These are phyloP conservation scores for Didymella sp. DNA, from an alignment of 2,329 filamentous ascomycete species.

Conservation along the genomic window DNA sequence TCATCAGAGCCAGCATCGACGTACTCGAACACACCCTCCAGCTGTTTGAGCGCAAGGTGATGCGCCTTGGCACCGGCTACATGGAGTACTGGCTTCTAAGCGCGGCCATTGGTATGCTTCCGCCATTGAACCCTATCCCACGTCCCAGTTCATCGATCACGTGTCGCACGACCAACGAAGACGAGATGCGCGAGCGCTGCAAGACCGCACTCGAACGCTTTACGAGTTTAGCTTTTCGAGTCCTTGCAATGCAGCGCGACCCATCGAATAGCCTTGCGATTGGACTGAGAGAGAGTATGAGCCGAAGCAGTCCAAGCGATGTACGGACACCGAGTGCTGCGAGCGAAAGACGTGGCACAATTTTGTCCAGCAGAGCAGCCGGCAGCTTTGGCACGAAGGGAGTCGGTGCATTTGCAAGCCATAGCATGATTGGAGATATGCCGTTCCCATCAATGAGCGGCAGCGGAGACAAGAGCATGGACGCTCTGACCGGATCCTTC, in stretches of 20 bases:
- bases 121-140: constrained; percentile 23
- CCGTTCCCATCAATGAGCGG: constrained; percentile 12
- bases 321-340: constrained; percentile 5
- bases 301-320: constrained; percentile 7
- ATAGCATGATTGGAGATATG: constrained; percentile 6
- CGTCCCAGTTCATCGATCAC: constrained; percentile 22
- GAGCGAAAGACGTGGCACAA: neutral
- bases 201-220: constrained; percentile 39
- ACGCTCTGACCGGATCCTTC: constrained; percentile 21
- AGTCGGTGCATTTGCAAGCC: constrained; percentile 2
- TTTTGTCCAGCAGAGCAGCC: constrained; percentile 19
- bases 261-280: constrained; percentile 30
- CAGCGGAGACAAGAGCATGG: neutral
- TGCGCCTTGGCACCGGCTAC: constrained; percentile 46
- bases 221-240: constrained; percentile 35
- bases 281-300: constrained; percentile 31
- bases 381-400: constrained; percentile 8
- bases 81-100: constrained; percentile 47
- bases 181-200: constrained; percentile 33
- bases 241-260: constrained; percentile 43
- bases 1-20: constrained; percentile 36
- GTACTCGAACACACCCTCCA: constrained; percentile 40
- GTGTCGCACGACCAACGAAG: constrained; percentile 21
- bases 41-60: constrained; percentile 44
- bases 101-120: constrained; percentile 43